A percentile compares a stretch with the other conserved stretches of the same genome.
These are phyloP conservation scores for Boletus hoseneyae DNA, from an alignment of 1,284 basidiomycete genomes.

Conservation along the genomic window DNA sequence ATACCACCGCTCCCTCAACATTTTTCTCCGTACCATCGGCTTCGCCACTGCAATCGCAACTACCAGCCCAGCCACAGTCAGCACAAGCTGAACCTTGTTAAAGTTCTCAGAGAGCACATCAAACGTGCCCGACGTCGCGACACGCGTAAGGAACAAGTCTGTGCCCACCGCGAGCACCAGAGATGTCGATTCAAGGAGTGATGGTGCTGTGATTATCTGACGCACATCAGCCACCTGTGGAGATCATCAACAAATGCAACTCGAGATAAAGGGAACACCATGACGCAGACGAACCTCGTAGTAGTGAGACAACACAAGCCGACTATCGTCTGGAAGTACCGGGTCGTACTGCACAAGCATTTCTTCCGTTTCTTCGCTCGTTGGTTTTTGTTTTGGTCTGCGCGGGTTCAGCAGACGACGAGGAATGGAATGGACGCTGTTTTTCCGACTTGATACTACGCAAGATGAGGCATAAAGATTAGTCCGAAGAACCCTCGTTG, in stretches of 20 bases:
- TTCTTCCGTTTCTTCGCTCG: constrained; percentile 80
- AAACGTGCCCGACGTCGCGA: constrained; percentile 87
- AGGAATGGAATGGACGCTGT: constrained; percentile 76
- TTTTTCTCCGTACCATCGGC: constrained; percentile 69
- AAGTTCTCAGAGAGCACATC: constrained; percentile 91
- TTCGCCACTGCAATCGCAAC: constrained; percentile 74
- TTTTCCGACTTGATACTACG: constrained; percentile 72
- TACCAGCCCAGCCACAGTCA: constrained; percentile 74
- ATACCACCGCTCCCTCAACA: constrained; percentile 69
- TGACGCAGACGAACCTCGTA: constrained; percentile 55
- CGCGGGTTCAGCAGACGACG: constrained; percentile 81
- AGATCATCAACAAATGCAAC: neutral
- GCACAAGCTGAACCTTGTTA: constrained; percentile 89
- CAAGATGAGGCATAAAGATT: neutral
- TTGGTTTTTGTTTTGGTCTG: constrained; percentile 76
- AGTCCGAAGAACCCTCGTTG: neutral
- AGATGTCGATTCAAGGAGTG: constrained; percentile 89
- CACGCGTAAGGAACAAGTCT: constrained; percentile 83
- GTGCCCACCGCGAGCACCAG: constrained; percentile 85
- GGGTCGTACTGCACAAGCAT: constrained; percentile 84
- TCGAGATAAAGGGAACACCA: neutral
- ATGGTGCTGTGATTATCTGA: constrained; percentile 70
- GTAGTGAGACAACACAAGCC: constrained; percentile 73
- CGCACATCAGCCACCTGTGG: constrained; percentile 63
- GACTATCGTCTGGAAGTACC: constrained; percentile 69